phyloP scores from a whole-genome alignment of 345 rosid genomes.

The Linum trigynum region DNA sequence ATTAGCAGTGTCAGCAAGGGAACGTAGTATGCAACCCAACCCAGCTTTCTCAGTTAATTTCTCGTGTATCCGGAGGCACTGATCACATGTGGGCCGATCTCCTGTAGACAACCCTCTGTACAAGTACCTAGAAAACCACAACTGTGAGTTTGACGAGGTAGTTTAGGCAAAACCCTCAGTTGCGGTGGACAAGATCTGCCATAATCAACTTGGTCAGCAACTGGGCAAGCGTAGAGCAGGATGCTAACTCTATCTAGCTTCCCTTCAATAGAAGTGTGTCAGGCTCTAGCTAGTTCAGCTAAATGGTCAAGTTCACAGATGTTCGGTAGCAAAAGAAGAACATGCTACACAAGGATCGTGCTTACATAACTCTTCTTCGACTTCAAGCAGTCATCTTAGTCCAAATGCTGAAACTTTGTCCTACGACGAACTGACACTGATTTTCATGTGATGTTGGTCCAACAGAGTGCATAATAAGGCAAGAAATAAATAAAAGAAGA shows the following conservation, averaged over 20 bases:
- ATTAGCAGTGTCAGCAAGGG: slow-evolving; percentile 67
- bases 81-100: slow-evolving; percentile 88
- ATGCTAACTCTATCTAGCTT: not conserved
- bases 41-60: slow-evolving; percentile 87
- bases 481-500: too few relatives aligned
- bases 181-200: too few relatives aligned
- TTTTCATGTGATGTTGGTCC: not conserved
- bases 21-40: slow-evolving; percentile 76
- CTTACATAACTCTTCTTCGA: not conserved
- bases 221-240: not conserved
- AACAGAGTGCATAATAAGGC: not conserved
- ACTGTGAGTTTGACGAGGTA: not conserved
- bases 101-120: slow-evolving; percentile 88
- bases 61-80: slow-evolving; percentile 79
- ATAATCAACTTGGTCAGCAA: not conserved
- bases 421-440: not conserved
- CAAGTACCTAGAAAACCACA: slow-evolving; percentile 42
- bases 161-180: too few relatives aligned
- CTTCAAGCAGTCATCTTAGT: not conserved
- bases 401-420: not conserved
- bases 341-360: not conserved
- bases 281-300: not conserved
- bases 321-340: not conserved
- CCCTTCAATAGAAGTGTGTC: not conserved
- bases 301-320: not conserved